These are phyloP conservation scores for Corylus avellana DNA, from an alignment of 306 rosid species.

Conservation along the genomic window DNA sequence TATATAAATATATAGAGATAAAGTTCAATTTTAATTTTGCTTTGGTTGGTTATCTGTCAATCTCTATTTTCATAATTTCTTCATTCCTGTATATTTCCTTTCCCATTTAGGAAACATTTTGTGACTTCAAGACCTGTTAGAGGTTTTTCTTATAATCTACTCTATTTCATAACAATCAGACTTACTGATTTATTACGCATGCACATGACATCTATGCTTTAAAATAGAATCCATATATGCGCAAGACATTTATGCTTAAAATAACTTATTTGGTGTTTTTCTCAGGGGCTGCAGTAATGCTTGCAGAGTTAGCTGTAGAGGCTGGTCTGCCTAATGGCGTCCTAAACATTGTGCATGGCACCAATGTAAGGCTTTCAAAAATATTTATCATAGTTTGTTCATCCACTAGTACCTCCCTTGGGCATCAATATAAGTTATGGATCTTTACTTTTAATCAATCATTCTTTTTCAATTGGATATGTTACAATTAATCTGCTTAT, in stretches of 20 bases:
- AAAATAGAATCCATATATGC: neutral
- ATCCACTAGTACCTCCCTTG: neutral
- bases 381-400: neutral
- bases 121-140: neutral
- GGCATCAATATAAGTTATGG: neutral
- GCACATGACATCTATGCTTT: neutral
- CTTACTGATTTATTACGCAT: neutral
- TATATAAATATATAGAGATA: neutral
- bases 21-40: neutral
- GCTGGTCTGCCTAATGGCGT: slow-evolving; percentile 83
- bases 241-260: neutral
- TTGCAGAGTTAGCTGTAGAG: slow-evolving; percentile 76
- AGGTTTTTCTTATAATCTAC: neutral
- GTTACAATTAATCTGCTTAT: neutral
- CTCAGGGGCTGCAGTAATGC: slow-evolving; percentile 69
- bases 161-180: neutral
- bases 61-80: neutral
- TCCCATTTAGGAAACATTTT: neutral
- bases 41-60: neutral
- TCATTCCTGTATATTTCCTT: neutral
- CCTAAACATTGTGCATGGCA: slow-evolving; percentile 73
- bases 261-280: neutral
- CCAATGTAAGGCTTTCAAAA: slow-evolving; percentile 43
- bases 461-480: neutral
- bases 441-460: slow-evolving; percentile 1